Evolutionary conservation across 2,329 filamentous ascomycete genomes (phyloP).

Genomic region (Graphilbum ipis-grandicollis): DNA sequence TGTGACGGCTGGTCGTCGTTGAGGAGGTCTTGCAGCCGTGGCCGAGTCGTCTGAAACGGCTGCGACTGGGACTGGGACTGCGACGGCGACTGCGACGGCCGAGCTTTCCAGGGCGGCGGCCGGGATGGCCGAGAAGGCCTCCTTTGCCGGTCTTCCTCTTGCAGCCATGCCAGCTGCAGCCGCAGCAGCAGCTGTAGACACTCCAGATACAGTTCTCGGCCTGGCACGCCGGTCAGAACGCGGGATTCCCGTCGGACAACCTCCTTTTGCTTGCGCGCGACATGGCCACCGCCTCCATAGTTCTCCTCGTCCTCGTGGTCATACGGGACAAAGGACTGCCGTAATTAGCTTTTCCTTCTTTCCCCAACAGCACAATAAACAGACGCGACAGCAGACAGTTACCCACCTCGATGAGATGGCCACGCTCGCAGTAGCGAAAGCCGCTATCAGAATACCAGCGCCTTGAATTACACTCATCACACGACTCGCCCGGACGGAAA

Average conservation of each 20-base stretch:
- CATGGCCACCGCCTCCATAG: slow-evolving; percentile 41
- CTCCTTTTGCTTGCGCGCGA: slow-evolving; percentile 39
- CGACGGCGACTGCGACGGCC: too few relatives aligned
- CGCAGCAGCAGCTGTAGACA: slow-evolving; percentile 71
- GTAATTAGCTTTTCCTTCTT: slow-evolving; percentile 1
- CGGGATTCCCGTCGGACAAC: slow-evolving; percentile 31
- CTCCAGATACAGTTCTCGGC: slow-evolving; percentile 65
- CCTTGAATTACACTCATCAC: slow-evolving; percentile 50
- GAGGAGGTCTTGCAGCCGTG: too few relatives aligned
- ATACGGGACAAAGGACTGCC: slow-evolving; percentile 35
- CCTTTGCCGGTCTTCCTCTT: slow-evolving; percentile 38
- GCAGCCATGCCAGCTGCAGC: slow-evolving; percentile 61
- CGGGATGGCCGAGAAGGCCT: too few relatives aligned
- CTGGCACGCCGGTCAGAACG: slow-evolving; percentile 48
- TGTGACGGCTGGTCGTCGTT: too few relatives aligned
- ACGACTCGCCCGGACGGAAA: slow-evolving; percentile 35
- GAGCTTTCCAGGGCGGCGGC: too few relatives aligned
- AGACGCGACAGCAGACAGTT: too few relatives aligned
- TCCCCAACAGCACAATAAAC: too few relatives aligned
- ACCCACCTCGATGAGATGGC: slow-evolving; percentile 63
- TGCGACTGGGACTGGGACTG: too few relatives aligned
- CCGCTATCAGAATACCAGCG: slow-evolving; percentile 62
- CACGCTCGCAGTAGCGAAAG: slow-evolving; percentile 61
- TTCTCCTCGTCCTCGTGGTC: slow-evolving; percentile 50
- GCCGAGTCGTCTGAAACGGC: too few relatives aligned